Conservation (phyloP, 1,284 basidiomycete genomes). For the Takashimella tepidaria region DNA sequence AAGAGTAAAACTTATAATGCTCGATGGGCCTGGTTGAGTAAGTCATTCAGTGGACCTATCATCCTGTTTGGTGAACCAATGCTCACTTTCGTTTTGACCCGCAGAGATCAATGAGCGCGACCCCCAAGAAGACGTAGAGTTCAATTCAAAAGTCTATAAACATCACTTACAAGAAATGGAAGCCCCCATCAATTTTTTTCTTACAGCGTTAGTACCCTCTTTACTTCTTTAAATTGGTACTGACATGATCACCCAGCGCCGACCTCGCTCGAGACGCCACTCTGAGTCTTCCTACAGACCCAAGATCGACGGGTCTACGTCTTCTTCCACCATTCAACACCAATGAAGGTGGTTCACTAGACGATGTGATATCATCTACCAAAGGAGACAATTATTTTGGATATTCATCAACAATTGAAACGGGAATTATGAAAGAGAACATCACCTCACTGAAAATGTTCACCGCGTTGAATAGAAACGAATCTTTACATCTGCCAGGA, state of each 20-base stretch:
- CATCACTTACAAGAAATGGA: conserved; percentile 27
- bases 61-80: too few species aligned
- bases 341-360: conserved; percentile 2
- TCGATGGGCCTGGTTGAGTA: conserved; percentile 35
- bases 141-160: conserved; percentile 12
- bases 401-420: background rate
- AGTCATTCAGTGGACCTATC: too few species aligned
- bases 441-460: background rate
- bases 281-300: background rate
- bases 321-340: conserved; percentile 12
- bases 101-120: conserved; percentile 21
- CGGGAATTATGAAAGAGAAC: background rate
- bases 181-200: conserved; percentile 23
- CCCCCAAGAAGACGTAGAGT: conserved; percentile 2
- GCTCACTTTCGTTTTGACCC: background rate
- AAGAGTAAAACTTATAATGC: conserved; percentile 15
- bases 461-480: background rate
- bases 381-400: background rate
- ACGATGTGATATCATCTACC: background rate
- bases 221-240: background rate
- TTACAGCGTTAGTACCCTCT: conserved; percentile 32
- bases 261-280: conserved; percentile 27
- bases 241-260: conserved; percentile 12
- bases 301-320: background rate
- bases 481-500: background rate